Evolutionary conservation across 2,329 filamentous ascomycete species (phyloP).

Genomic region (Cercospora canescens): DNA sequence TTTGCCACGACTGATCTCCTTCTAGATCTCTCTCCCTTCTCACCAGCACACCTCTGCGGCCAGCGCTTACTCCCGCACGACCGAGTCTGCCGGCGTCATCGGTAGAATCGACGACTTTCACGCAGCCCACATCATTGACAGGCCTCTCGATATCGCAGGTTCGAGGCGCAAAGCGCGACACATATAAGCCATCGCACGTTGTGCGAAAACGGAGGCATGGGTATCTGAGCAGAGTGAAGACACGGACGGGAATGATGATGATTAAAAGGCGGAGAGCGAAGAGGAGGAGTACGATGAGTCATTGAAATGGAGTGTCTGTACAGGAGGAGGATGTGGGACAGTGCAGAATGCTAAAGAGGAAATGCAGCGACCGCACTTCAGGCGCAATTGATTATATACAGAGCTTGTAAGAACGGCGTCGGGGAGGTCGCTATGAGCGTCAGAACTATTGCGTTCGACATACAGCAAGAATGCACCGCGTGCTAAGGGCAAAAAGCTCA

Average conservation of each 20-base stretch:
- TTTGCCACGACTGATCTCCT: neutral
- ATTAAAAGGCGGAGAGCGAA: constrained; percentile 56
- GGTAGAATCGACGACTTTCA: constrained; percentile 15
- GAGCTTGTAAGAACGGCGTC: neutral
- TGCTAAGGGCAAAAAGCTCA: neutral
- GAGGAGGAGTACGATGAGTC: constrained; percentile 54
- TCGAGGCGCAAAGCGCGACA: constrained; percentile 52
- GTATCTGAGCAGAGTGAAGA: constrained; percentile 56
- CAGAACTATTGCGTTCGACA: neutral
- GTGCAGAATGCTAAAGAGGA: neutral
- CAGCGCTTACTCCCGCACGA: constrained; percentile 12
- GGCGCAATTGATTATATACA: neutral
- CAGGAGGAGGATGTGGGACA: neutral
- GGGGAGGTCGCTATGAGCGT: neutral
- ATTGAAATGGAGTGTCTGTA: constrained; percentile 39
- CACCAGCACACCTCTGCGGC: constrained; percentile 22
- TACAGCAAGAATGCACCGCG: neutral
- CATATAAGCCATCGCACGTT: constrained; percentile 59
- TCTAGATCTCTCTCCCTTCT: constrained; percentile 27
- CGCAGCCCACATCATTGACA: constrained; percentile 18
- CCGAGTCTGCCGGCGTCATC: constrained; percentile 13
- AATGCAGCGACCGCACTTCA: neutral
- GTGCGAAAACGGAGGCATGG: constrained; percentile 64
- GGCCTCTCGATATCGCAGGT: constrained; percentile 42
- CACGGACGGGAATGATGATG: constrained; percentile 55